phyloP scores from a whole-genome alignment of 768 basidiomycete species.

The Boletales sp. region DNA sequence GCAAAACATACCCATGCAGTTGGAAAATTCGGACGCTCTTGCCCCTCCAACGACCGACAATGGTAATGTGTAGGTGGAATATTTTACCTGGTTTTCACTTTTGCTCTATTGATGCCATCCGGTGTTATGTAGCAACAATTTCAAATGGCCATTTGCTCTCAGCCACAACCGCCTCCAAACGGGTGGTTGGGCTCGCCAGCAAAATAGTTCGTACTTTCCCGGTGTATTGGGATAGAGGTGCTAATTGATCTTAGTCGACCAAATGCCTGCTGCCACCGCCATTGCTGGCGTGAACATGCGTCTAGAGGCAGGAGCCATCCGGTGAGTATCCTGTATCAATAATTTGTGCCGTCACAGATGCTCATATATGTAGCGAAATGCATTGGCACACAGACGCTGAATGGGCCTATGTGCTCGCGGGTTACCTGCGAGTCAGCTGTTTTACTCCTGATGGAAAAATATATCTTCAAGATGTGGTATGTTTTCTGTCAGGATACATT shows the following conservation, averaged over 20 bases:
- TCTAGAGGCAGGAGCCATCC: conserved; percentile 39
- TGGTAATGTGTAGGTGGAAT: conserved; percentile 41
- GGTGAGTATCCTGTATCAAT: conserved; percentile 19
- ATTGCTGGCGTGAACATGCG: conserved; percentile 43
- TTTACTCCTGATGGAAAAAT: conserved; percentile 50
- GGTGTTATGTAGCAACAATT: conserved; percentile 34
- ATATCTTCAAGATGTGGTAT: conserved; percentile 52
- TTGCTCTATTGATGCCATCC: neutral
- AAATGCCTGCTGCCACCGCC: conserved; percentile 38
- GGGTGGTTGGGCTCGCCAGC: conserved; percentile 67
- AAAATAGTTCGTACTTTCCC: conserved; percentile 43
- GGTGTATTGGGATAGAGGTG: neutral
- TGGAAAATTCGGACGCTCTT: conserved; percentile 54
- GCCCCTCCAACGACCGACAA: conserved; percentile 63
- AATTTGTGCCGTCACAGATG: neutral
- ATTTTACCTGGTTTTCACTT: neutral
- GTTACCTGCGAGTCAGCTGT: conserved; percentile 46
- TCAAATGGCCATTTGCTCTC: conserved; percentile 62
- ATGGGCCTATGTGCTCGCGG: conserved; percentile 55
- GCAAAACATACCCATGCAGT: conserved; percentile 50
- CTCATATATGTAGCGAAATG: conserved; percentile 33
- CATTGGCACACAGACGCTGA: conserved; percentile 43
- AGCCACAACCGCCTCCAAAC: conserved; percentile 57
- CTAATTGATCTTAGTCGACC: conserved; percentile 26
- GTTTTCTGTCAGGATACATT: conserved; percentile 18